Evolutionary conservation across 768 basidiomycete genomes (phyloP).

Genomic region (Harrya chromipes): DNA sequence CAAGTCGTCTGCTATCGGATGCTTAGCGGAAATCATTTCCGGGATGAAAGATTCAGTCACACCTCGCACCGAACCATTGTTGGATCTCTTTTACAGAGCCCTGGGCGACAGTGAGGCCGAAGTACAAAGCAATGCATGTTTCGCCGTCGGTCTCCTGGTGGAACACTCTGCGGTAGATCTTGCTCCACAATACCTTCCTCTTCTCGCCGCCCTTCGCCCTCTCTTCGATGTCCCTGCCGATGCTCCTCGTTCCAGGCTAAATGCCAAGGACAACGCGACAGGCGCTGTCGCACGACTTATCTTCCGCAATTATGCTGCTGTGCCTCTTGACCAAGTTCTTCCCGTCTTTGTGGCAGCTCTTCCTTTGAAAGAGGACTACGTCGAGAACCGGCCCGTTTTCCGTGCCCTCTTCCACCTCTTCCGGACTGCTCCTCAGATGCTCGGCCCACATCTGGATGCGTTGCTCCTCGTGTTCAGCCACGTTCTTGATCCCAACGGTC

Average conservation of each 20-base stretch:
- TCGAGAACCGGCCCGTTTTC: constrained; percentile 91
- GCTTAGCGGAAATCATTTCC: constrained; percentile 91
- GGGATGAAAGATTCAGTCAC: constrained; percentile 88
- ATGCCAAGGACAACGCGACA: constrained; percentile 95
- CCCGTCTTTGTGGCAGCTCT: constrained; percentile 79
- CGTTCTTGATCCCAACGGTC: constrained; percentile 72
- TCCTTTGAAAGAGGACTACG: constrained; percentile 82
- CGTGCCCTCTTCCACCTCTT: constrained; percentile 86
- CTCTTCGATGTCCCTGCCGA: constrained; percentile 69
- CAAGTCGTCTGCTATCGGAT: constrained; percentile 89
- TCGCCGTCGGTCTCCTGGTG: constrained; percentile 87
- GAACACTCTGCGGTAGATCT: constrained; percentile 84
- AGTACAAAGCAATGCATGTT: constrained; percentile 94
- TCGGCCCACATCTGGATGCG: constrained; percentile 74
- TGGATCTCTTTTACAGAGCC: constrained; percentile 81
- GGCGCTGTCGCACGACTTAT: constrained; percentile 91
- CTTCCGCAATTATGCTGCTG: constrained; percentile 66
- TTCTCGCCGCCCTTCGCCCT: constrained; percentile 78
- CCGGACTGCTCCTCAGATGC: constrained; percentile 63
- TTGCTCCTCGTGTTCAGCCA: constrained; percentile 76
- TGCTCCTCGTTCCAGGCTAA: constrained; percentile 62
- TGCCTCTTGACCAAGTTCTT: constrained; percentile 90
- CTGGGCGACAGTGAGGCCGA: constrained; percentile 85
- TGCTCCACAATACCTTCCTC: constrained; percentile 70
- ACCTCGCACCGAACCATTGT: constrained; percentile 73